phyloP scores from a whole-genome alignment of 768 basidiomycete species.

The Boletus barrowsii region DNA sequence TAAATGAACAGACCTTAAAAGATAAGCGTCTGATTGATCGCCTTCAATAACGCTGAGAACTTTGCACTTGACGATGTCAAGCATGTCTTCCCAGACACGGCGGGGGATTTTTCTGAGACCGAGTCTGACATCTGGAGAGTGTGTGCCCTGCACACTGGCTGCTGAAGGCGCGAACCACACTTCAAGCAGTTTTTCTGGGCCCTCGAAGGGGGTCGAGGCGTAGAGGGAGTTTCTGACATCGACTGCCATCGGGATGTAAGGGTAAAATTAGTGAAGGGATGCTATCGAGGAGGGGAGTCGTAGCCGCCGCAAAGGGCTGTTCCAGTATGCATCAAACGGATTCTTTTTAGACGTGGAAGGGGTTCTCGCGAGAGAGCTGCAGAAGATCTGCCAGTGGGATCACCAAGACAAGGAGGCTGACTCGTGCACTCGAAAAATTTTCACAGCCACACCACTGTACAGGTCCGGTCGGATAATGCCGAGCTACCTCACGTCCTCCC shows the following conservation, averaged over 20 bases:
- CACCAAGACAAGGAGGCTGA: conserved; percentile 13
- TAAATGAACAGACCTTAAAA: conserved; percentile 71
- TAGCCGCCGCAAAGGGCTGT: conserved; percentile 35
- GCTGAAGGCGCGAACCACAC: conserved; percentile 92
- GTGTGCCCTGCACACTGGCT: conserved; percentile 50
- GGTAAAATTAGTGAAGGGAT: conserved; percentile 26
- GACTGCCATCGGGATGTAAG: conserved; percentile 21
- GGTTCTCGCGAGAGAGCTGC: conserved; percentile 15
- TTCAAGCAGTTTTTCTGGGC: conserved; percentile 93
- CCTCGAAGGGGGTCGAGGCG: conserved; percentile 70
- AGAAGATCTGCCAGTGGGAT: conserved; percentile 14
- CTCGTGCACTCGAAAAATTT: conserved; percentile 6
- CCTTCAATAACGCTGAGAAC: conserved; percentile 89
- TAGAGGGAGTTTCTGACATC: conserved; percentile 23
- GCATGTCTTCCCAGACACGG: conserved; percentile 92
- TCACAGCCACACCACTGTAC: conserved; percentile 27
- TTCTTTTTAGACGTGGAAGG: conserved; percentile 10
- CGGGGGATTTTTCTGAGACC: conserved; percentile 79
- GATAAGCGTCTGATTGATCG: conserved; percentile 89
- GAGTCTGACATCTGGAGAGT: conserved; percentile 41
- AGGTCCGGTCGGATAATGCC: conserved; percentile 15
- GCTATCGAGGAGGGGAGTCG: conserved; percentile 48
- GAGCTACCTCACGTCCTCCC: neutral
- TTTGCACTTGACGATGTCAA: conserved; percentile 94
- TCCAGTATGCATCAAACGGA: conserved; percentile 45